Evolutionary conservation across 306 rosid genomes (phyloP), one percentile per base, ranked within the genome.

Genomic region (Carpinus fangiana): DNA sequence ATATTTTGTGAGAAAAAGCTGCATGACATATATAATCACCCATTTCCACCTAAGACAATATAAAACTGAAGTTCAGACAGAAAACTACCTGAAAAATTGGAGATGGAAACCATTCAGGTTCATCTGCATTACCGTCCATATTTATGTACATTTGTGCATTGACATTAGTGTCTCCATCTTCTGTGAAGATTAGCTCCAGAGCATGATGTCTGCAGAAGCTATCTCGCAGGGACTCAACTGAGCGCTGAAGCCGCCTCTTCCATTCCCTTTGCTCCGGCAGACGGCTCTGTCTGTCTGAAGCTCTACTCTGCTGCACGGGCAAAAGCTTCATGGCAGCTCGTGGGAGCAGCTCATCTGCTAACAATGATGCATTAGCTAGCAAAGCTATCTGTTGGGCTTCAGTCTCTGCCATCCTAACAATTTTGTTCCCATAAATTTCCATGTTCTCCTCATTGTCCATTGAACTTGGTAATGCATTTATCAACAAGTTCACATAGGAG

Each of bases 51-150:
- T 38, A 16, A 14, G 18, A 78, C 21, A 48, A n/a, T 6, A 18
- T 23, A 45, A 20, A 20, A 6, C 13, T 11, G 17, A 41, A 64
- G 46, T 31, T 77, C 47, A 77, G 43, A 41, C 7, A 2, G 14
- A 3, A 68, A 73, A 46, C 38, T 78, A 89, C 97, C 96, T 92
- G 98, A 88, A 88, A 86, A 68, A 95, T 84, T 45, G 89, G 89
- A 77, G 98, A 92, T 43, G 98, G 98, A 70, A 95, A 95, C 93
- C 93, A 92, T 80, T 92, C 98, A 38, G 98, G 93, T 72, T 81
- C 89, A 18, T 90, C 89, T 13, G 14, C 53, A 76, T 50, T 68
- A 36, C 73, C 87, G 26, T 95, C 98, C 92, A 94, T 45, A 17
- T 43, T 34, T 68, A 84, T 81, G 82, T 95, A 95, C 82, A 90